Conservation (phyloP, 371 early-diverging fungal species). For the Blakeslea trispora region DNA sequence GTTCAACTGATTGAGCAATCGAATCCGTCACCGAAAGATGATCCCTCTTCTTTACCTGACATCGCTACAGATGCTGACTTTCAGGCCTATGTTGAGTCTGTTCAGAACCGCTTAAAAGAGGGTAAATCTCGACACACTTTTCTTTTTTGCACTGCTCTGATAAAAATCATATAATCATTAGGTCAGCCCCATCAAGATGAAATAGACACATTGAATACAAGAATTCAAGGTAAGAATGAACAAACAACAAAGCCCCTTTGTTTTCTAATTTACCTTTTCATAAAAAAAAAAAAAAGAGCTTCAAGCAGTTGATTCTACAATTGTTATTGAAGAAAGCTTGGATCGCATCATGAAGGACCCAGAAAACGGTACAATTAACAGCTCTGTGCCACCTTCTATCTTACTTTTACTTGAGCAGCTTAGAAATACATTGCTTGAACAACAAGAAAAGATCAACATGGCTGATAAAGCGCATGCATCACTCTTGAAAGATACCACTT, state of each 20-base stretch:
- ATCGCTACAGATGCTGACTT: constrained; percentile 16
- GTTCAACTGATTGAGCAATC: constrained; percentile 18
- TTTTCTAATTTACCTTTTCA: too few relatives aligned
- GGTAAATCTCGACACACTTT: constrained; percentile 6
- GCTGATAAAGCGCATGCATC: constrained; percentile 1
- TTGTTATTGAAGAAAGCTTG: constrained; percentile 21
- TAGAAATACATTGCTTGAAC: constrained; percentile 24
- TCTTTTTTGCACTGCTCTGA: too few relatives aligned
- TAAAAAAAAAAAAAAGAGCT: too few relatives aligned
- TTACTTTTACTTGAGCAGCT: constrained; percentile 32
- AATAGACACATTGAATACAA: background rate
- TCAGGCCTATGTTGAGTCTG: constrained; percentile 22
- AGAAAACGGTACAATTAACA: constrained; percentile 29
- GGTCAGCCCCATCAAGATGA: background rate
- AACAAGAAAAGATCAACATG: constrained; percentile 5
- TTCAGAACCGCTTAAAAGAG: constrained; percentile 22
- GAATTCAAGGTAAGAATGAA: background rate
- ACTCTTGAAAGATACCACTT: constrained; percentile 9
- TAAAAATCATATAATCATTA: too few relatives aligned
- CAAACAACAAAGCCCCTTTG: background rate
- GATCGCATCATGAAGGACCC: constrained; percentile 30
- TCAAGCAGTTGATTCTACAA: constrained; percentile 6
- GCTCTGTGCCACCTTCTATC: constrained; percentile 34
- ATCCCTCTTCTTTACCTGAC: constrained; percentile 16
- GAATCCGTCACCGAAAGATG: too few relatives aligned